phyloP scores from a whole-genome alignment of 1,284 basidiomycete genomes.

The Fistulina hepatica region DNA sequence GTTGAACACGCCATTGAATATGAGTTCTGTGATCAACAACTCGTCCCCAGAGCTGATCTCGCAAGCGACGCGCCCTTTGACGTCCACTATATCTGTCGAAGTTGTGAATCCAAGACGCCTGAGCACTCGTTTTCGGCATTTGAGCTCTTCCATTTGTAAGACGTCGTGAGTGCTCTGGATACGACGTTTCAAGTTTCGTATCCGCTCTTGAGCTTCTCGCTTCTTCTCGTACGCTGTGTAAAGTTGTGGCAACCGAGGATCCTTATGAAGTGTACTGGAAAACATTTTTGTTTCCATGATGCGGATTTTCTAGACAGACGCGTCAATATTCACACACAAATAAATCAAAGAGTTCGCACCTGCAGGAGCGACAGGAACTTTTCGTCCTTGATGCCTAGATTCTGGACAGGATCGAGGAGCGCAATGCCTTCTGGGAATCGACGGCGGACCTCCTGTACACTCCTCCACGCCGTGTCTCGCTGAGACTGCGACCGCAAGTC shows the following conservation, averaged over 20 bases:
- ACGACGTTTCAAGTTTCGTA: conserved; percentile 71
- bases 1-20: conserved; percentile 97
- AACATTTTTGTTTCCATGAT: conserved; percentile 78
- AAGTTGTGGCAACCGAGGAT: conserved; percentile 63
- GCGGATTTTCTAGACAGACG: conserved; percentile 65
- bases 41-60: conserved; percentile 98
- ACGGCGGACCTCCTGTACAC: conserved; percentile 80
- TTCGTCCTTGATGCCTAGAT: conserved; percentile 95
- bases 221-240: conserved; percentile 79
- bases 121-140: conserved; percentile 89
- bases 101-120: conserved; percentile 88
- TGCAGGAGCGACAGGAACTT: conserved; percentile 82
- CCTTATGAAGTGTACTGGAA: conserved; percentile 64
- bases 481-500: conserved; percentile 73
- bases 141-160: conserved; percentile 94
- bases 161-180: conserved; percentile 89
- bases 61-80: conserved; percentile 97
- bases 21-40: conserved; percentile 89
- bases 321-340: conserved; percentile 1
- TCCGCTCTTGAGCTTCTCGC: conserved; percentile 56
- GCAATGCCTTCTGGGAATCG: conserved; percentile 85
- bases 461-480: conserved; percentile 82
- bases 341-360: conserved; percentile 30
- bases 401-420: conserved; percentile 84
- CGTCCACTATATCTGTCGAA: conserved; percentile 86